Percentiles rank a stretch among this genome's conserved stretches.
Conservation (phyloP, 306 rosid genomes). For the Cyamopsis tetragonoloba region DNA sequence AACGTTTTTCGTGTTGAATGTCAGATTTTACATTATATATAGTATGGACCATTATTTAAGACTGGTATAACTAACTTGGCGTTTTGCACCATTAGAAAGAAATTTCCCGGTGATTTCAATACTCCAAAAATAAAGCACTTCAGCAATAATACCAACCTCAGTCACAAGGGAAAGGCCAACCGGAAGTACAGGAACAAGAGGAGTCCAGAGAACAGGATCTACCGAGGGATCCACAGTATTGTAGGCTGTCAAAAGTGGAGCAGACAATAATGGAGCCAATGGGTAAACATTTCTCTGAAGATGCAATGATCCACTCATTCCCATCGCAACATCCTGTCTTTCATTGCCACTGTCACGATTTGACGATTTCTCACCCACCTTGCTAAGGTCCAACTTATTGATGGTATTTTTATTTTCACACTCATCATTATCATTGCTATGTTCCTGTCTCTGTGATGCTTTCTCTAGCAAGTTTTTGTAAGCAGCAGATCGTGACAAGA, state of each 20-base stretch:
- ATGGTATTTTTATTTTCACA: slow-evolving; percentile 53
- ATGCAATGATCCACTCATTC: slow-evolving; percentile 58
- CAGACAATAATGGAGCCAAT: slow-evolving; percentile 50
- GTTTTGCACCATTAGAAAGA: neutral
- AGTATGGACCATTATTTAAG: neutral
- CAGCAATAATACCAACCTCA: slow-evolving; percentile 52
- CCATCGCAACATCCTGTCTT: slow-evolving; percentile 44
- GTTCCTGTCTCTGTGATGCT: slow-evolving; percentile 50
- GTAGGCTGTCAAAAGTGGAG: slow-evolving; percentile 64
- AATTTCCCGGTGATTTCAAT: slow-evolving; percentile 2
- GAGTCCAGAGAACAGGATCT: slow-evolving; percentile 68
- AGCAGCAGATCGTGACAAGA: slow-evolving; percentile 65
- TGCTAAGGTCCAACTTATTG: slow-evolving; percentile 58
- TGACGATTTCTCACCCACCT: slow-evolving; percentile 52
- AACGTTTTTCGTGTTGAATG: neutral
- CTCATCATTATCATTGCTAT: slow-evolving; percentile 50
- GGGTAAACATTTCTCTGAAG: slow-evolving; percentile 65
- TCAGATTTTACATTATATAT: neutral
- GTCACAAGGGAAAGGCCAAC: slow-evolving; percentile 41
- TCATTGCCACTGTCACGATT: slow-evolving; percentile 44
- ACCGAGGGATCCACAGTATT: slow-evolving; percentile 49
- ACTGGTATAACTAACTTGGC: neutral
- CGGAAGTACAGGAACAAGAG: slow-evolving; percentile 64
- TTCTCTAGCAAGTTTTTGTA: slow-evolving; percentile 67
- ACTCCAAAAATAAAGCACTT: neutral